Evolutionary conservation across 768 basidiomycete genomes (phyloP).

Genomic region (Serpula lacrymans): DNA sequence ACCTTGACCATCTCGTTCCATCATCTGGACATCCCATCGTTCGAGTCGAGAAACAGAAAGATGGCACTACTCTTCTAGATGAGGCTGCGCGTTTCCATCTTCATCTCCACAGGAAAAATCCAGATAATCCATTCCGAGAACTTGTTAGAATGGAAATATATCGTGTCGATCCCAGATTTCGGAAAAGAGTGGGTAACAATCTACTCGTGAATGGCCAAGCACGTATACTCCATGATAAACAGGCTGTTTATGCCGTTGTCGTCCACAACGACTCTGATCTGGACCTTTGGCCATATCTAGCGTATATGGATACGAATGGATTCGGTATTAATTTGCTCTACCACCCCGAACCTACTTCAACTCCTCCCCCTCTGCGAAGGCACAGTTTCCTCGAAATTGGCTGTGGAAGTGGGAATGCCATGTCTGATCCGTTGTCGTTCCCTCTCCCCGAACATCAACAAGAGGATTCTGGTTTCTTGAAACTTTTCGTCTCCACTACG

Average conservation of each 20-base stretch:
- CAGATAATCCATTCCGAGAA: slow-evolving; percentile 41
- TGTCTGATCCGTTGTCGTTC: slow-evolving; percentile 48
- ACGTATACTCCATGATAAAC: slow-evolving; percentile 40
- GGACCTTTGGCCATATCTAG: slow-evolving; percentile 62
- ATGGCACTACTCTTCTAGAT: slow-evolving; percentile 41
- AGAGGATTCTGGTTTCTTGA: slow-evolving; percentile 49
- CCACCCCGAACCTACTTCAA: slow-evolving; percentile 38
- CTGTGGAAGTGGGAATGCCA: slow-evolving; percentile 34
- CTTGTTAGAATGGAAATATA: slow-evolving; percentile 53
- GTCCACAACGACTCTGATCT: slow-evolving; percentile 47
- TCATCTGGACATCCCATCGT: slow-evolving; percentile 33
- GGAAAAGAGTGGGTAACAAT: slow-evolving; percentile 42
- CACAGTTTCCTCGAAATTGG: slow-evolving; percentile 38
- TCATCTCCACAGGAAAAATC: slow-evolving; percentile 52
- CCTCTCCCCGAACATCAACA: slow-evolving; percentile 33
- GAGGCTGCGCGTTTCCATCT: slow-evolving; percentile 59
- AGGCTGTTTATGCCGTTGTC: slow-evolving; percentile 44
- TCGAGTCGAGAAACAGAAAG: slow-evolving; percentile 32
- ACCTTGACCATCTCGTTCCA: slow-evolving; percentile 41
- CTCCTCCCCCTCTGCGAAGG: slow-evolving; percentile 42
- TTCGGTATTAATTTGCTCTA: slow-evolving; percentile 55
- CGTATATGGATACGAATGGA: slow-evolving; percentile 56
- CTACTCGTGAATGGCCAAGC: slow-evolving; percentile 46
- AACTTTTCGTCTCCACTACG: slow-evolving; percentile 53
- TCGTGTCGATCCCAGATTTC: slow-evolving; percentile 42